Percentiles rank a stretch among this genome's conserved stretches.
Evolutionary conservation across 345 rosid genomes (phyloP).

Genomic region (Psidium guajava): DNA sequence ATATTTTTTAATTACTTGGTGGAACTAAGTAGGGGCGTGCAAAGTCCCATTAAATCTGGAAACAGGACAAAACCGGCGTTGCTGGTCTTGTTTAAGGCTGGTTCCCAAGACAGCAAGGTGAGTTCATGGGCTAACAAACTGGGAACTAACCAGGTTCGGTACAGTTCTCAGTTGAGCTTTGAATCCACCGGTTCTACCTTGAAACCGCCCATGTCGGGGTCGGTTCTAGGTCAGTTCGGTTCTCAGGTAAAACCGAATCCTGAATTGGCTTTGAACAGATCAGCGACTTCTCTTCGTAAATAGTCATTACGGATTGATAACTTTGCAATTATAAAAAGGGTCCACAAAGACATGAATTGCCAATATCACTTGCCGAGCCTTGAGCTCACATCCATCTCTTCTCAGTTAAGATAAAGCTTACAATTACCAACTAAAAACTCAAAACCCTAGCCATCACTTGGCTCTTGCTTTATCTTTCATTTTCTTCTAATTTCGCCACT

Average conservation of each 20-base stretch:
- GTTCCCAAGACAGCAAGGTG: background rate
- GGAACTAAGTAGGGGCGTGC: background rate
- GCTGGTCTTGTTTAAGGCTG: background rate
- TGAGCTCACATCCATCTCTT: background rate
- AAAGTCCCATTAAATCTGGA: background rate
- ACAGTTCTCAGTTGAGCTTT: background rate
- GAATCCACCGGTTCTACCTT: background rate
- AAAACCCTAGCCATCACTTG: background rate
- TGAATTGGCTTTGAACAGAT: accelerated
- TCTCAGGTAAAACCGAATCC: background rate
- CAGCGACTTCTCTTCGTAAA: background rate
- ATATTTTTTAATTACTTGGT: background rate
- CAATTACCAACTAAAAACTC: background rate
- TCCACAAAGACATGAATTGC: background rate
- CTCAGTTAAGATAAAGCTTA: background rate
- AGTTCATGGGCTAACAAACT: background rate
- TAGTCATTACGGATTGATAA: background rate
- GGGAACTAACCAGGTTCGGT: background rate
- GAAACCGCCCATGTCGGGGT: too few relatives aligned
- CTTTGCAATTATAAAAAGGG: background rate
- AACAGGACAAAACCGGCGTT: background rate
- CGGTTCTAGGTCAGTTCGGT: background rate
- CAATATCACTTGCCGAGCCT: background rate
- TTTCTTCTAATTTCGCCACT: background rate
- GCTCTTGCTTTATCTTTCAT: background rate